Evolutionary conservation across 192 early-diverging fungal genomes (phyloP), one percentile per base, ranked within the genome.

Genomic region (Coemansia sp.): DNA sequence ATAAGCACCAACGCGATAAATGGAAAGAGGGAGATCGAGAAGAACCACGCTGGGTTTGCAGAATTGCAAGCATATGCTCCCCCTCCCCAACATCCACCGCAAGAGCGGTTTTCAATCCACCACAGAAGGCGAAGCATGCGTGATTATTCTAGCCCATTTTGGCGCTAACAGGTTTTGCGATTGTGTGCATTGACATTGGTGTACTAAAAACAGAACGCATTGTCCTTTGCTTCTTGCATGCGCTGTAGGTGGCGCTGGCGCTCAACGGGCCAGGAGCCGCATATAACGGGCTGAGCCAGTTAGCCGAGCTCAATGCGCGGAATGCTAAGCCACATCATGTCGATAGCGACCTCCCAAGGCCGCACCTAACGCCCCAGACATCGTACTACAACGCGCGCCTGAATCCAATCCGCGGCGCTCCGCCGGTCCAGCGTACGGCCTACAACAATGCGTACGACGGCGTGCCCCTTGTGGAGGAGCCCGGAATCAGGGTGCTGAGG

Each of bases 301-400:
- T n/a, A 35, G n/a, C 7, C 16, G n/a, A 59, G 57, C 5, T 15
- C 34, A 16, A n/a, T 16, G 57, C 23, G 8, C 51, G 15, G 35
- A 7, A 34, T n/a, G 33, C 57, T 59, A 59, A 59, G 57, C 53
- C 64, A 36, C 43, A 68, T 44, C 43, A 18, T 4, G n/a, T 2
- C 34, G 35, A n/a, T 57, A 51, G 24, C 64, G n/a, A 44, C 35
- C 5, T 52, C 58, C 55, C 63, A 44, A 56, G 58, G 57, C 33
- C 38, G 16, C 64, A 61, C 33, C 41, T 61, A 48, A 43, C 68
- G 14, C 59, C 62, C 24, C 59, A 59, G 20, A 23, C 60, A 34
- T 46, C 73, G 21, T 81, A 59, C 64, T 81, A 81, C 59, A 81
- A 81, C 53, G 67, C 78, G 20, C 69, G 78, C 4, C 48, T 81